Evolutionary conservation across 2,329 filamentous ascomycete genomes (phyloP).

Genomic region (Talaromyces sp.): DNA sequence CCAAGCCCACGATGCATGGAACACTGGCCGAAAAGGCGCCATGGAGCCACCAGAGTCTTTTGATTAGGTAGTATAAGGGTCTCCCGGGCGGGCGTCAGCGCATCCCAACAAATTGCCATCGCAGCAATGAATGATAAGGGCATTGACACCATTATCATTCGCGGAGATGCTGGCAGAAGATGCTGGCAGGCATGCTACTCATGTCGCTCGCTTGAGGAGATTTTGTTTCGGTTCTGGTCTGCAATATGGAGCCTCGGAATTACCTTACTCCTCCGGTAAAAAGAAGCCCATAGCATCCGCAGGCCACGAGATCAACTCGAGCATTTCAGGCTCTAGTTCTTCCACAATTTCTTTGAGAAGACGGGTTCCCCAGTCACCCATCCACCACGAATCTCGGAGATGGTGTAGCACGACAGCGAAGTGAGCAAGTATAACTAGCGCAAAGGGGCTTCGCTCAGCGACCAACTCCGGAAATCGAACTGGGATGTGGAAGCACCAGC

Average conservation of each 20-base stretch:
- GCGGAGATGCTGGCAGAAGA: too few species aligned
- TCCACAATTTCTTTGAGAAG: slow-evolving; percentile 64
- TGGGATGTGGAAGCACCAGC: slow-evolving; percentile 62
- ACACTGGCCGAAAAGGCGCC: too few species aligned
- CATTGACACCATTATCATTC: too few species aligned
- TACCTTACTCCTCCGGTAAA: background rate
- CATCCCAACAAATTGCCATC: too few species aligned
- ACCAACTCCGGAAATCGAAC: slow-evolving; percentile 59
- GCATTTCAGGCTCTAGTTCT: slow-evolving; percentile 30
- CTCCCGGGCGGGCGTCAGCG: too few species aligned
- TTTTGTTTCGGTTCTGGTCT: too few species aligned
- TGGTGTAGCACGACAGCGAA: slow-evolving; percentile 57
- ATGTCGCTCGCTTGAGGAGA: too few species aligned
- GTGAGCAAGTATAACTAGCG: slow-evolving; percentile 48
- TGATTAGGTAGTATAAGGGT: too few species aligned
- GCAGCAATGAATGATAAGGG: too few species aligned
- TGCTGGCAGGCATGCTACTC: too few species aligned
- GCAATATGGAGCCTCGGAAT: background rate
- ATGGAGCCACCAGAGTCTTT: too few species aligned
- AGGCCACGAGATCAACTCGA: slow-evolving; percentile 35
- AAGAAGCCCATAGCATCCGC: slow-evolving; percentile 36
- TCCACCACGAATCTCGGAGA: slow-evolving; percentile 69
- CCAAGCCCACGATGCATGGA: too few species aligned
- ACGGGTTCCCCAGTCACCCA: slow-evolving; percentile 66
- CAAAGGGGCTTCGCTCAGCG: slow-evolving; percentile 41